Conservation (phyloP, 192 early-diverging fungal genomes). For the Polychytrium aggregatum region DNA sequence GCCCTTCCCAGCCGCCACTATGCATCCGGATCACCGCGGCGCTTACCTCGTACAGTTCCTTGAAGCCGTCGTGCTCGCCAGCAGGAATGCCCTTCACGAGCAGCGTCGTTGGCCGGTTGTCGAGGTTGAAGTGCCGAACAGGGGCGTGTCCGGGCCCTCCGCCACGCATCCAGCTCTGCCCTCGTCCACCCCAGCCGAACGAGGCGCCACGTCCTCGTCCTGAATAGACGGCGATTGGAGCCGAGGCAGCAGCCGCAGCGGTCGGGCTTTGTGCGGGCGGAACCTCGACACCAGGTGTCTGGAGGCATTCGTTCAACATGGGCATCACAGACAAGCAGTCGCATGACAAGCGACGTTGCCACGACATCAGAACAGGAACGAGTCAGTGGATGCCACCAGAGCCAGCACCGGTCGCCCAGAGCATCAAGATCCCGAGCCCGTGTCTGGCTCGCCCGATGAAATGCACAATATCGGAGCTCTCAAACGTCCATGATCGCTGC, state of each 20-base stretch:
- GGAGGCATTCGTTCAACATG: no score
- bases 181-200: slow-evolving; percentile 29
- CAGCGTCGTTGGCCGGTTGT: slow-evolving; percentile 63
- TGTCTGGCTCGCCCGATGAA: no score
- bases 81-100: slow-evolving; percentile 42
- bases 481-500: no score
- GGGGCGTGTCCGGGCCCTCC: slow-evolving; percentile 40
- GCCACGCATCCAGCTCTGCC: no score
- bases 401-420: slow-evolving; percentile 29
- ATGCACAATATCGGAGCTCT: no score
- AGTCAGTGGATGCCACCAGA: slow-evolving; percentile 49
- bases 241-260: slow-evolving; percentile 4
- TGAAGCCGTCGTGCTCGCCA: slow-evolving; percentile 29
- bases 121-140: slow-evolving; percentile 40
- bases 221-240: slow-evolving; percentile 12
- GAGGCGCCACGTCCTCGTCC: slow-evolving; percentile 30
- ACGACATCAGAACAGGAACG: slow-evolving; percentile 32
- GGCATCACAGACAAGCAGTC: slow-evolving; percentile 4
- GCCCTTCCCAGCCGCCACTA: no score
- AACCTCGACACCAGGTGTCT: slow-evolving; percentile 27
- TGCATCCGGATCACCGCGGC: neutral
- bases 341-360: neutral
- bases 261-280: slow-evolving; percentile 16
- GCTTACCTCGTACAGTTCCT: slow-evolving; percentile 55
- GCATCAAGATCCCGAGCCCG: no score